Base-by-base conservation (phyloP, 1,284 basidiomycete species). In the Cryptococcus sp. region DNA sequence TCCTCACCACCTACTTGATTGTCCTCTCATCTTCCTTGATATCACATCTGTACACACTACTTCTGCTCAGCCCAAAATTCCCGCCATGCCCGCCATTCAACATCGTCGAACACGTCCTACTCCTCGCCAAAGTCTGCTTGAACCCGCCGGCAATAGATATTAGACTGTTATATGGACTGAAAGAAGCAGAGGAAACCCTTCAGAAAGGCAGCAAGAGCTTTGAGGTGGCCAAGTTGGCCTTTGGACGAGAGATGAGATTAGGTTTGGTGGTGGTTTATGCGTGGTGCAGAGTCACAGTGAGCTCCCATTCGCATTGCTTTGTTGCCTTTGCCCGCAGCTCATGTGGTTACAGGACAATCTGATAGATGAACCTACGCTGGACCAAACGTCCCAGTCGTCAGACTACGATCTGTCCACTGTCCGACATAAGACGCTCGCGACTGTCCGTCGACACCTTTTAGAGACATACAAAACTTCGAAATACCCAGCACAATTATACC, bases 221-320 rank as follows among this genome's bases (percentile, higher is more conserved):
- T 45, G 66, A 68, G 22, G 62, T 72, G 44, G 73, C 72, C 8
- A 74, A 73, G 55, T 53, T 75, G 13, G 72, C 69, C 20, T 75
- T 71, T 62, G 66, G 65, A 13, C 53, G 73, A 46, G 73, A 75
- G 50, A 72, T 75, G 61, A 48, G 73, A 50, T 62, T 70, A n/a
- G 70, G 67, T 6, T 60, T 75, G 45, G 65, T 75, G 34, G 73
- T 71, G 10, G 59, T 75, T 20, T 75, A 74, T 50, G 69, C 69
- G 19, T 75, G 73, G 73, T 74, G 72, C 46, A 48, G 73, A 29
- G 67, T 75, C 8, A 74, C 73, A 3, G 72, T 74, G 50, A 65
- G 72, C 67, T 3, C 15, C 15, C 15, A 19, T 46, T 41, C 17
- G 25, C 22, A 2, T 29, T 19, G 19, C 25, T 19, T 23, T 44